Evolutionary conservation across 129 eudicot species (phyloP).

Genomic region (Saussurea involucrata): DNA sequence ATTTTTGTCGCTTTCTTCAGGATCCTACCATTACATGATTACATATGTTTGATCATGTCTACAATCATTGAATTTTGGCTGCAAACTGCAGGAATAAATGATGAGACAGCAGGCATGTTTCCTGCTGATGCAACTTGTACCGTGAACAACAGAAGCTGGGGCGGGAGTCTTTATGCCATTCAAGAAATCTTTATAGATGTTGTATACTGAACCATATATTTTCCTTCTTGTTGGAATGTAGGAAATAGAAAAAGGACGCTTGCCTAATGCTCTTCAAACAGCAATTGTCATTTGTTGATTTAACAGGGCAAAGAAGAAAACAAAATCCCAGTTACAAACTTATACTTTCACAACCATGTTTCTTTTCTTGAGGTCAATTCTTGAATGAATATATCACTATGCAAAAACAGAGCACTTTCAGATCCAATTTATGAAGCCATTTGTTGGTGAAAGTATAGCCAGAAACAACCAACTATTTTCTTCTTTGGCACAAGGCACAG

Average conservation of each 20-base stretch:
- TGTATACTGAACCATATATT: slow-evolving; percentile 1
- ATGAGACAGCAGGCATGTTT: background rate
- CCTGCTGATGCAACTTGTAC: background rate
- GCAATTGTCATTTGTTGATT: background rate
- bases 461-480: background rate
- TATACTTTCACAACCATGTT: background rate
- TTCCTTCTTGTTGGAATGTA: background rate
- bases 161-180: background rate
- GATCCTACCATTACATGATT: background rate
- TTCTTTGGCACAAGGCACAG: background rate
- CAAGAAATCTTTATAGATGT: slow-evolving; percentile 2
- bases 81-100: slow-evolving; percentile 31
- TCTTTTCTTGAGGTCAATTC: background rate
- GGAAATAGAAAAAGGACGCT: background rate
- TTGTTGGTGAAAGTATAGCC: background rate
- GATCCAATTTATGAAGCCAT: background rate
- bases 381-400: background rate
- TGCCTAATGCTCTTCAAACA: background rate
- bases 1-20: slow-evolving; percentile 18
- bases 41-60: background rate
- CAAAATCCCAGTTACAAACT: background rate
- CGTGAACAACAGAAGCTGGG: background rate
- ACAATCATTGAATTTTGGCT: background rate
- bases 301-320: no score
- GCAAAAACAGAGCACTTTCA: background rate